Conservation (phyloP, 2,329 filamentous ascomycete genomes). For the Mycosphaerelloides madeirae region DNA sequence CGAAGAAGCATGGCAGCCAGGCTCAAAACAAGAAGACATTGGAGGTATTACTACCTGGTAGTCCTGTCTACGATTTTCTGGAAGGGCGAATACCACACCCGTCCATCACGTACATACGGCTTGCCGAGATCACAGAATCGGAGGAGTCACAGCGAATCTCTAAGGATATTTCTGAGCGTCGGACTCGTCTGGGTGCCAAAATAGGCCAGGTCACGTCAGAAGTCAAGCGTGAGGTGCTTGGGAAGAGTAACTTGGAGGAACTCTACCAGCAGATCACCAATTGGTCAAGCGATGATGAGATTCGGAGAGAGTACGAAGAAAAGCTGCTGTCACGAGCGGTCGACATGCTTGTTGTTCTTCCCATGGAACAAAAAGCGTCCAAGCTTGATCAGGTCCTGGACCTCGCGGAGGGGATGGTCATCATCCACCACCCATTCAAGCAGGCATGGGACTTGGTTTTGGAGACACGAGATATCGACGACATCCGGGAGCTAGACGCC, state of each 20-base stretch:
- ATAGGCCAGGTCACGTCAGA: constrained; percentile 78
- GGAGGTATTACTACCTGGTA: constrained; percentile 70
- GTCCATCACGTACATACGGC: constrained; percentile 70
- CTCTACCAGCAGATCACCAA: constrained; percentile 81
- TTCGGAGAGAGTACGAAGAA: constrained; percentile 81
- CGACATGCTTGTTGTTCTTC: constrained; percentile 67
- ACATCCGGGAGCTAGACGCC: constrained; percentile 70
- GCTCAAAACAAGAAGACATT: constrained; percentile 72
- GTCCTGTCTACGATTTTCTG: constrained; percentile 72
- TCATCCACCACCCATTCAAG: constrained; percentile 85
- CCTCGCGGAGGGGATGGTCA: constrained; percentile 86
- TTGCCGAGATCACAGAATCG: constrained; percentile 76
- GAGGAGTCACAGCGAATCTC: constrained; percentile 90
- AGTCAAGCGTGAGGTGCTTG: constrained; percentile 80
- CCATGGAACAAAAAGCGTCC: constrained; percentile 60
- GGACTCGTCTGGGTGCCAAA: constrained; percentile 79
- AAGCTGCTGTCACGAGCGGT: constrained; percentile 78
- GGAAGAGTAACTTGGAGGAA: constrained; percentile 69
- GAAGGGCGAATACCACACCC: constrained; percentile 81
- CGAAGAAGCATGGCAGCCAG: constrained; percentile 66
- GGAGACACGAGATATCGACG: constrained; percentile 79
- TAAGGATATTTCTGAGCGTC: constrained; percentile 78
- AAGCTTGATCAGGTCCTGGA: constrained; percentile 71
- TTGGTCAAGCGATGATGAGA: constrained; percentile 82
- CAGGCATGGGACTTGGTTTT: constrained; percentile 87